These are phyloP conservation scores for Dendrothele bispora DNA, from an alignment of 768 basidiomycete species.

Conservation along the genomic window DNA sequence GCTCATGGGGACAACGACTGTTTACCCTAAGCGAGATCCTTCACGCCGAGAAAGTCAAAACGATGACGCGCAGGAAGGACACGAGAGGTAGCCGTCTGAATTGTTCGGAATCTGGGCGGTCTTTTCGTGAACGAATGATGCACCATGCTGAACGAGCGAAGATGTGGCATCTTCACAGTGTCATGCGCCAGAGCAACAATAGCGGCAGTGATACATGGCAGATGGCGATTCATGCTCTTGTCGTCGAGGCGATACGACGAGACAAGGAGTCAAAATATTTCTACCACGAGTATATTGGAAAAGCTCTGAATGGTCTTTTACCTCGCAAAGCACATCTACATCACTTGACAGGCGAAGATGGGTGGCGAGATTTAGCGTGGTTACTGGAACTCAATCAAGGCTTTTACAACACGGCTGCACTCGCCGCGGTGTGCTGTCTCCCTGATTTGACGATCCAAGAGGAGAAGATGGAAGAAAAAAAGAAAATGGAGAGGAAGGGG, in stretches of 20 bases:
- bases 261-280: conserved; percentile 14
- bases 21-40: too few species aligned
- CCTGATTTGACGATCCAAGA: too few species aligned
- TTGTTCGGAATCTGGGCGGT: not conserved
- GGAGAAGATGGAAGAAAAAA: too few species aligned
- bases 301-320: conserved; percentile 23
- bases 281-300: conserved; percentile 19
- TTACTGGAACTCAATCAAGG: too few species aligned
- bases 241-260: conserved; percentile 22
- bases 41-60: too few species aligned
- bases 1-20: too few species aligned
- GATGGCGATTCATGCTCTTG: conserved; percentile 20
- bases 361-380: conserved; percentile 26
- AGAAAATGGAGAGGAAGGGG: too few species aligned
- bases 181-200: conserved; percentile 20
- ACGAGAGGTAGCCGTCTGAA: too few species aligned
- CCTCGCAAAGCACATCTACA: conserved; percentile 18
- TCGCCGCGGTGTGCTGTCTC: conserved; percentile 22
- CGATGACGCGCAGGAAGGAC: too few species aligned
- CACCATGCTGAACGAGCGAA: conserved; percentile 8
- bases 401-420: conserved; percentile 23
- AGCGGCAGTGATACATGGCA: conserved; percentile 19
- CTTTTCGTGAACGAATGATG: not conserved
- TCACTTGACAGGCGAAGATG: too few species aligned
- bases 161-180: conserved; percentile 19